Percentiles rank a stretch among this genome's conserved stretches.
Conservation (phyloP, 1,284 basidiomycete species). For the Meripilus lineatus region DNA sequence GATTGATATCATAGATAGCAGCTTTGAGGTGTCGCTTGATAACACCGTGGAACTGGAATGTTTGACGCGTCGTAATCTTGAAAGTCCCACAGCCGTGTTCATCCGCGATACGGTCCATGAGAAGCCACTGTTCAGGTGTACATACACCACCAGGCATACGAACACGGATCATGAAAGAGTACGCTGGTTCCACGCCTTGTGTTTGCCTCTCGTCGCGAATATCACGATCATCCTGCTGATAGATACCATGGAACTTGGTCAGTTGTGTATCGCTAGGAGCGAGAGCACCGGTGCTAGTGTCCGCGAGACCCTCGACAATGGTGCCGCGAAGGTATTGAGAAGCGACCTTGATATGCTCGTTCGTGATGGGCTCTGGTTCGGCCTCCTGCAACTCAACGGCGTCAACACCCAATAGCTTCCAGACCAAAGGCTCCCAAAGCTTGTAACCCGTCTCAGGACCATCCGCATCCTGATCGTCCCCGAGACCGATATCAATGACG, state of each 20-base stretch:
- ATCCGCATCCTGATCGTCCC: slow-evolving; percentile 97
- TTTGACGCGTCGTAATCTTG: slow-evolving; percentile 97
- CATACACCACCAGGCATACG: slow-evolving; percentile 96
- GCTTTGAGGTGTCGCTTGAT: slow-evolving; percentile 96
- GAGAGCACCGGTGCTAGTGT: slow-evolving; percentile 85
- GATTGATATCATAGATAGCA: slow-evolving; percentile 96
- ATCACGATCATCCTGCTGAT: slow-evolving; percentile 97
- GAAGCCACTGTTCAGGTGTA: slow-evolving; percentile 87
- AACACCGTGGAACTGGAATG: slow-evolving; percentile 99
- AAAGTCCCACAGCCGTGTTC: slow-evolving; percentile 93
- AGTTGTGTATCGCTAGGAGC: slow-evolving; percentile 90
- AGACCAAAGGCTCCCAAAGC: slow-evolving; percentile 87
- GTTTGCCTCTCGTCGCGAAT: slow-evolving; percentile 94
- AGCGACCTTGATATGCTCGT: slow-evolving; percentile 99
- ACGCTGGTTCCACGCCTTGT: slow-evolving; percentile 94
- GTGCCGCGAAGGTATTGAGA: slow-evolving; percentile 94
- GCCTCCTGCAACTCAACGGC: slow-evolving; percentile 85
- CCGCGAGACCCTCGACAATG: slow-evolving; percentile 87
- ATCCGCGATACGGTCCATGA: slow-evolving; percentile 94
- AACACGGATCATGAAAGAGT: slow-evolving; percentile 98
- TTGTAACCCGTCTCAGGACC: slow-evolving; percentile 97
- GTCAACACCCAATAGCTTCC: slow-evolving; percentile 96
- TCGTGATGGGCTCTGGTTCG: slow-evolving; percentile 96
- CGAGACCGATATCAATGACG: slow-evolving; percentile 76
- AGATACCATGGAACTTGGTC: slow-evolving; percentile 99